These are phyloP conservation scores for Oemleria cerasiformis DNA, from an alignment of 306 rosid species.

Conservation along the genomic window DNA sequence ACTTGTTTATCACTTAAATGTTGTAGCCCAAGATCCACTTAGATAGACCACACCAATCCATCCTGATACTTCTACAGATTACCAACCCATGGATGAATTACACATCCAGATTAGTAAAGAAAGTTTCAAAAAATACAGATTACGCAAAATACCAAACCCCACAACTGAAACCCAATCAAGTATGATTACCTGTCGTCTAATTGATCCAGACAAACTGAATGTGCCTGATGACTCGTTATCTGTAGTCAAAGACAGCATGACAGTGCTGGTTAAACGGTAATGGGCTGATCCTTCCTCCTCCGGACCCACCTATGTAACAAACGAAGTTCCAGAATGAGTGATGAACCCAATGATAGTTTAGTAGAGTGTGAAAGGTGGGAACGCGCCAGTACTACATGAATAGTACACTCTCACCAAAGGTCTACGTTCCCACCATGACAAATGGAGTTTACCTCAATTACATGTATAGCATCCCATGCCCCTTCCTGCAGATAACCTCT, in stretches of 20 bases:
- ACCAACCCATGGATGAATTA: not conserved
- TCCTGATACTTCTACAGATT: not conserved
- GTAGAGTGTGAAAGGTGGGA: slow-evolving; percentile 2
- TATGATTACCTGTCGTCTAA: slow-evolving; percentile 77
- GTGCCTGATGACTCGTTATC: slow-evolving; percentile 78
- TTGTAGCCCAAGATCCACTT: not conserved
- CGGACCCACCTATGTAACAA: slow-evolving; percentile 64
- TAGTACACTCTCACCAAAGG: not conserved
- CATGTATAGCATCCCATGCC: slow-evolving; percentile 99
- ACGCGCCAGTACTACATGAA: slow-evolving; percentile 8
- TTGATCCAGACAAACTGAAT: slow-evolving; percentile 88
- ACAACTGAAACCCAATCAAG: slow-evolving; percentile 19
- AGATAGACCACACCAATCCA: not conserved
- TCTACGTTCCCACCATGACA: slow-evolving; percentile 8
- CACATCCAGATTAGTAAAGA: not conserved
- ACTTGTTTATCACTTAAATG: not conserved
- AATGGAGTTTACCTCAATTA: slow-evolving; percentile 66
- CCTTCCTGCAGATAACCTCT: slow-evolving; percentile 95
- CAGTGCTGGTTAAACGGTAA: slow-evolving; percentile 89
- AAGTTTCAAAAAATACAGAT: not conserved
- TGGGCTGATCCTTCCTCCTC: slow-evolving; percentile 76
- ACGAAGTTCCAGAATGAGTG: slow-evolving; percentile 8
- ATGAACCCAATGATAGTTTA: not conserved
- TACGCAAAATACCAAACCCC: not conserved
- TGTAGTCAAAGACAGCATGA: slow-evolving; percentile 88